Evolutionary conservation across 2,329 filamentous ascomycete genomes (phyloP).

Genomic region (Diaporthe amygdali): DNA sequence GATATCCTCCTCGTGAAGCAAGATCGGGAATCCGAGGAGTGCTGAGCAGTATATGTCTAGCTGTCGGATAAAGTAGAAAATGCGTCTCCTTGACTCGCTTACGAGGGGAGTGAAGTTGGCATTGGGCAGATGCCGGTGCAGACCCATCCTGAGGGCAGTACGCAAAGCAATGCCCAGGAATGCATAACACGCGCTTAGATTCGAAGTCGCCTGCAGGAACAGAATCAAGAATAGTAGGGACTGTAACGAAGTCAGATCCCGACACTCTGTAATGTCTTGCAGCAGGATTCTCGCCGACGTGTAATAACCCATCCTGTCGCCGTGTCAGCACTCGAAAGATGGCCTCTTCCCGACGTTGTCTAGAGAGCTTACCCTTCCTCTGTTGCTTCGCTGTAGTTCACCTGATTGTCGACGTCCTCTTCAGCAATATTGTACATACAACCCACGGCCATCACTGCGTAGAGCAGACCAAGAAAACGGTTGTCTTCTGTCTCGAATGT

Average conservation of each 20-base stretch:
- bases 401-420: constrained; percentile 52
- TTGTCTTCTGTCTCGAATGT: constrained; percentile 69
- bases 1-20: constrained; percentile 68
- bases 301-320: constrained; percentile 74
- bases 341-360: background rate
- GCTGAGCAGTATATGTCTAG: constrained; percentile 75
- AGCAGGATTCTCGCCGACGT: constrained; percentile 69
- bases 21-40: constrained; percentile 68
- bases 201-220: constrained; percentile 80
- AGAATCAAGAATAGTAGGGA: constrained; percentile 80
- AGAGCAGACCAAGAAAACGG: constrained; percentile 72
- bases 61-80: constrained; percentile 72
- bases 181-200: constrained; percentile 79
- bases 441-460: constrained; percentile 73
- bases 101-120: constrained; percentile 67
- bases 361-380: constrained; percentile 57
- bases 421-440: constrained; percentile 72
- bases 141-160: constrained; percentile 76
- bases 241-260: constrained; percentile 76
- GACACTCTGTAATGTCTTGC: constrained; percentile 70
- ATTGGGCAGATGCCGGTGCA: constrained; percentile 75
- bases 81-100: constrained; percentile 65
- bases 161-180: constrained; percentile 80
- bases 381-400: constrained; percentile 55
- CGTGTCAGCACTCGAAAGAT: constrained; percentile 28